Evolutionary conservation across 345 rosid species (phyloP).

Genomic region (Boechera stricta): DNA sequence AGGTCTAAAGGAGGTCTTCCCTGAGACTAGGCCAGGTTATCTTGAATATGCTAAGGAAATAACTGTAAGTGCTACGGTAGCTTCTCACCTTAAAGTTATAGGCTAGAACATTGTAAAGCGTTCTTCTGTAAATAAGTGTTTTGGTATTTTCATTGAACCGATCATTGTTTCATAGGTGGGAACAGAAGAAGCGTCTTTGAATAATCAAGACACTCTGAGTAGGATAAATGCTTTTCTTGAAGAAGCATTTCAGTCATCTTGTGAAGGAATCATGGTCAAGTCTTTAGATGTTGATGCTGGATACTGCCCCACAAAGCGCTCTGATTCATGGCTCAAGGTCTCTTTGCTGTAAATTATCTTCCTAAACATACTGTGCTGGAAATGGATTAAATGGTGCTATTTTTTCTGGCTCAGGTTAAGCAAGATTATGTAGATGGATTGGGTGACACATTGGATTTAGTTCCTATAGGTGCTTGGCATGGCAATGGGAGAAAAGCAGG

Average conservation of each 20-base stretch:
- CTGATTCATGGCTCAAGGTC: constrained; percentile 94
- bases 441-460: constrained; percentile 84
- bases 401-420: constrained; percentile 64
- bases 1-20: constrained; percentile 72
- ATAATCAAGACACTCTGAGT: constrained; percentile 51
- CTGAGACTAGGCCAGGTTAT: constrained; percentile 66
- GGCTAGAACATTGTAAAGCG: neutral
- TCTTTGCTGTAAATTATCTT: constrained; percentile 12
- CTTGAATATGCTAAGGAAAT: constrained; percentile 74
- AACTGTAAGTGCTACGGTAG: constrained; percentile 52
- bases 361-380: neutral
- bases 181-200: constrained; percentile 58
- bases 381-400: constrained; percentile 21
- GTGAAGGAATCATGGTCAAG: constrained; percentile 91
- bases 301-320: constrained; percentile 82
- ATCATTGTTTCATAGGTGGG: constrained; percentile 55
- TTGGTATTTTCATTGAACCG: constrained; percentile 12
- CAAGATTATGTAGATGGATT: constrained; percentile 87
- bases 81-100: constrained; percentile 5
- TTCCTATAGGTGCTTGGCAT: constrained; percentile 96
- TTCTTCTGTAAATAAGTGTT: neutral
- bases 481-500: constrained; percentile 96
- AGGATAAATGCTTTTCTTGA: constrained; percentile 67
- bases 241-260: constrained; percentile 71
- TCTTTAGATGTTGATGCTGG: constrained; percentile 70